phyloP scores from a whole-genome alignment of 495 filamentous ascomycete genomes.

The Penicillium bialowiezense region DNA sequence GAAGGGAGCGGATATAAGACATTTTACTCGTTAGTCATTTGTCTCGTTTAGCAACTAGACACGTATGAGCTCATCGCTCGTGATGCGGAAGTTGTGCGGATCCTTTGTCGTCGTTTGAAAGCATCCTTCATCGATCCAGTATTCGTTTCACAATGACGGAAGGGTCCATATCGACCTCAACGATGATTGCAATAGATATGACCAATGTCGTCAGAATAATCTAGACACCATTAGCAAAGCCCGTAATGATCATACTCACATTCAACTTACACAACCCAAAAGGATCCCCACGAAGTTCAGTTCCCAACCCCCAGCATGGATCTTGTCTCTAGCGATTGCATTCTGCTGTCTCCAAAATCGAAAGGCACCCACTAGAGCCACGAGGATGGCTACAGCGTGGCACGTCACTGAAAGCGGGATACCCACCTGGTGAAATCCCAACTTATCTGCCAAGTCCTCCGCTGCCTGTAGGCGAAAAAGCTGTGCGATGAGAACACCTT shows the following conservation, averaged over 20 bases:
- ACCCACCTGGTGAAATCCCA: slow-evolving; percentile 63
- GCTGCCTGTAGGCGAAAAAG: slow-evolving; percentile 65
- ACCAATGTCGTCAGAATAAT: slow-evolving; percentile 25
- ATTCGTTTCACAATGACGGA: slow-evolving; percentile 6
- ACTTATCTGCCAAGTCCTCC: slow-evolving; percentile 14
- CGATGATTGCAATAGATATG: slow-evolving; percentile 27
- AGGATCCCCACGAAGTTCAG: slow-evolving; percentile 50
- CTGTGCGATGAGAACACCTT: slow-evolving; percentile 64
- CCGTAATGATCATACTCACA: neutral
- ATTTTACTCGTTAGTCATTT: no score
- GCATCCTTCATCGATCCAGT: neutral
- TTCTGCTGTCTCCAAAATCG: slow-evolving; percentile 70
- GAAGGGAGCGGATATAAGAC: no score
- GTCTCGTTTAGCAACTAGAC: no score
- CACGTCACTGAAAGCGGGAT: slow-evolving; percentile 62
- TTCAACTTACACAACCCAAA: slow-evolving; percentile 46
- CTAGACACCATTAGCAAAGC: slow-evolving; percentile 11
- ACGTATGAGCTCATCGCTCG: no score
- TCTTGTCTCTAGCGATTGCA: slow-evolving; percentile 62
- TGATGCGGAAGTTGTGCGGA: no score
- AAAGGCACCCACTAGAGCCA: slow-evolving; percentile 57
- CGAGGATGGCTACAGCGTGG: slow-evolving; percentile 55
- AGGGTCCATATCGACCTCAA: slow-evolving; percentile 18
- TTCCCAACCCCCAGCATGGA: slow-evolving; percentile 67
- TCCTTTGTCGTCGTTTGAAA: no score